These are phyloP conservation scores for Cavenderia fasciculata DNA, from an alignment of 78 protist genomes.

Conservation along the genomic window DNA sequence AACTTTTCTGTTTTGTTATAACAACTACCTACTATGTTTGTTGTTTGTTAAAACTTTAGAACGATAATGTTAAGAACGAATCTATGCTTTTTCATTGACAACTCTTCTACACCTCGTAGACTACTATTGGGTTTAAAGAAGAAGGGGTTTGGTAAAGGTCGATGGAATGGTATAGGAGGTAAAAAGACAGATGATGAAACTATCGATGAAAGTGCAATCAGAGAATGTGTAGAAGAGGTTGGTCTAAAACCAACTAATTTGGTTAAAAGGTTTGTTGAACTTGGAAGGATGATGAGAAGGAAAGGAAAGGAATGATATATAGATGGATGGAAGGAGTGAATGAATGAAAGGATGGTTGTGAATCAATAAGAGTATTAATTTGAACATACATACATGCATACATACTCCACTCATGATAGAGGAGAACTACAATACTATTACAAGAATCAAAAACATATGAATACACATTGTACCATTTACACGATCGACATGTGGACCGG, in stretches of 20 bases:
- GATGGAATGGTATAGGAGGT: constrained; percentile 85
- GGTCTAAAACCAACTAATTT: constrained; percentile 38
- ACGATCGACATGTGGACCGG: constrained; percentile 11
- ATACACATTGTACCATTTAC: constrained; percentile 41
- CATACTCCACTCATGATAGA: neutral
- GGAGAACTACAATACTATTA: neutral
- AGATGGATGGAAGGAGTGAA: too few species aligned
- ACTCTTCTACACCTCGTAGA: too few species aligned
- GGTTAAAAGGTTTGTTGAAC: neutral
- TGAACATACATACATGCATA: too few species aligned
- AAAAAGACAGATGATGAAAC: constrained; percentile 79
- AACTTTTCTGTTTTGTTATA: too few species aligned
- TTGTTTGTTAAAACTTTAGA: too few species aligned
- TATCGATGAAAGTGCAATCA: constrained; percentile 51
- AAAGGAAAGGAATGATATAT: too few species aligned
- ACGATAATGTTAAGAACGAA: too few species aligned
- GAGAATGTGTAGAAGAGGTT: constrained; percentile 78
- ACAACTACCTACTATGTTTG: too few species aligned
- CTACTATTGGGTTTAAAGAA: constrained; percentile 80
- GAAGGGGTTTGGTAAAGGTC: constrained; percentile 81
- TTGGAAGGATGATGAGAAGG: too few species aligned
- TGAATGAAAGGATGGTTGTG: too few species aligned
- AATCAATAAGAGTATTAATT: too few species aligned
- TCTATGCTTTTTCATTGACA: too few species aligned
- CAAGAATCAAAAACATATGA: neutral